A percentile compares a stretch with the other conserved stretches of the same genome.
These are phyloP conservation scores for Pseudogymnoascus sp. DNA, from an alignment of 2,329 filamentous ascomycete genomes.

Conservation along the genomic window DNA sequence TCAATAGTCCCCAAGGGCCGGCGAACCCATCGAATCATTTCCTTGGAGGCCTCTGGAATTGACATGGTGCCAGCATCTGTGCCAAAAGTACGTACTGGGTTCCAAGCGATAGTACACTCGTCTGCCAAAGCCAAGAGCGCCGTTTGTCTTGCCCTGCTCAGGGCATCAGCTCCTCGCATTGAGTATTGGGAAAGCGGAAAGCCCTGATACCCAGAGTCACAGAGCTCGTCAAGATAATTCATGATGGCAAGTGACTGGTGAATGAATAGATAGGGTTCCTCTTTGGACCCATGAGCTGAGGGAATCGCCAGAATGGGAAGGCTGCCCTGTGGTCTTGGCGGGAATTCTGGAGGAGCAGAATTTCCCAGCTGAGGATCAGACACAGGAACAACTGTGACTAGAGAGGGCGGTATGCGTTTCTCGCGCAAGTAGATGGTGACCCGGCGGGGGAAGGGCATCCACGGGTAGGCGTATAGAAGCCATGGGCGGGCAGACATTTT, in stretches of 20 bases:
- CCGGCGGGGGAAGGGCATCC: background rate
- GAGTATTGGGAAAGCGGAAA: background rate
- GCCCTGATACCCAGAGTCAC: background rate
- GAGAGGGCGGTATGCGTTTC: background rate
- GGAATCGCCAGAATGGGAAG: background rate
- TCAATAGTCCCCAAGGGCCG: background rate
- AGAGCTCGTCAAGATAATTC: background rate
- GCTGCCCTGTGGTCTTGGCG: background rate
- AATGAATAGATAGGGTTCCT: background rate
- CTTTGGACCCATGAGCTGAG: background rate
- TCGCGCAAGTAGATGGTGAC: background rate
- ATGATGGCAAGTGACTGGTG: background rate
- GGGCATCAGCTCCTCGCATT: background rate
- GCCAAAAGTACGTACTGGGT: background rate
- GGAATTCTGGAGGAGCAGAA: background rate
- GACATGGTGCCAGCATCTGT: background rate
- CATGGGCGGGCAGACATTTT: background rate
- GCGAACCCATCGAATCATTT: background rate
- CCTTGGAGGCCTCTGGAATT: background rate
- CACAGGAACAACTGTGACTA: background rate
- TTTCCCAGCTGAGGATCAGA: background rate
- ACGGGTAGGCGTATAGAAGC: background rate
- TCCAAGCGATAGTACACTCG: background rate
- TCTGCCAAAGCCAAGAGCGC: background rate
- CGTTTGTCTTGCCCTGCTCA: background rate